These are phyloP conservation scores for Apiospora aurea DNA, from an alignment of 2,329 filamentous ascomycete species.

Conservation along the genomic window DNA sequence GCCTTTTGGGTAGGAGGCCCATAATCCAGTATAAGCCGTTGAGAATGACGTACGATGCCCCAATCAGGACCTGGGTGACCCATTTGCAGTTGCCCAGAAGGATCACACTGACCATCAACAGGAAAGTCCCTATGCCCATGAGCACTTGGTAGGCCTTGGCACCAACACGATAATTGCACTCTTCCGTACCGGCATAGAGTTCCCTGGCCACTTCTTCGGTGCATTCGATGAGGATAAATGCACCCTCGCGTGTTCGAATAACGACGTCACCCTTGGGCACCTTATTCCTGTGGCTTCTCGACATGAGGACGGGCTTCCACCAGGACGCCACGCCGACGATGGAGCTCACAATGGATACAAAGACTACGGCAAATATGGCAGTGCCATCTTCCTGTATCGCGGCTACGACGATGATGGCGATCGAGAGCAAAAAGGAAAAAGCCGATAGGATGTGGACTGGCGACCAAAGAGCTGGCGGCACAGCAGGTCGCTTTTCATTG, in stretches of 20 bases:
- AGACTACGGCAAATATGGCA: slow-evolving; percentile 57
- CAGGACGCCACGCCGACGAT: slow-evolving; percentile 63
- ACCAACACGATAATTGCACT: slow-evolving; percentile 62
- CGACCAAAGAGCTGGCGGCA: slow-evolving; percentile 57
- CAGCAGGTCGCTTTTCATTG: slow-evolving; percentile 49
- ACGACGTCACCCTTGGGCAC: slow-evolving; percentile 66
- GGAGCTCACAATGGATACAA: slow-evolving; percentile 60
- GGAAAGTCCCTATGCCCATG: slow-evolving; percentile 63
- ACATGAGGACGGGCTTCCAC: slow-evolving; percentile 63
- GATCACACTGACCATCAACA: slow-evolving; percentile 68
- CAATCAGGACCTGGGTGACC: slow-evolving; percentile 65
- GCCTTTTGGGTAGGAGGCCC: slow-evolving; percentile 54
- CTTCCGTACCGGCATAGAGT: slow-evolving; percentile 65
- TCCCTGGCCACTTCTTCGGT: slow-evolving; percentile 68
- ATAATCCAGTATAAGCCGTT: slow-evolving; percentile 67
- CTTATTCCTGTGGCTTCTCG: slow-evolving; percentile 53
- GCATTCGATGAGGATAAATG: slow-evolving; percentile 64
- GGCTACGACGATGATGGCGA: slow-evolving; percentile 57
- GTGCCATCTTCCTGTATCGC: slow-evolving; percentile 55
- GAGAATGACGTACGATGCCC: slow-evolving; percentile 62
- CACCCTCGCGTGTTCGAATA: slow-evolving; percentile 66
- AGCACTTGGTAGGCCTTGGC: slow-evolving; percentile 56
- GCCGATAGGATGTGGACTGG: slow-evolving; percentile 61
- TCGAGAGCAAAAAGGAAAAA: slow-evolving; percentile 53
- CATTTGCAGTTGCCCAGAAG: slow-evolving; percentile 69